Percentiles rank a stretch among this genome's conserved stretches.
Conservation (phyloP, 2,329 filamentous ascomycete species). For the Penicillium palitans region DNA sequence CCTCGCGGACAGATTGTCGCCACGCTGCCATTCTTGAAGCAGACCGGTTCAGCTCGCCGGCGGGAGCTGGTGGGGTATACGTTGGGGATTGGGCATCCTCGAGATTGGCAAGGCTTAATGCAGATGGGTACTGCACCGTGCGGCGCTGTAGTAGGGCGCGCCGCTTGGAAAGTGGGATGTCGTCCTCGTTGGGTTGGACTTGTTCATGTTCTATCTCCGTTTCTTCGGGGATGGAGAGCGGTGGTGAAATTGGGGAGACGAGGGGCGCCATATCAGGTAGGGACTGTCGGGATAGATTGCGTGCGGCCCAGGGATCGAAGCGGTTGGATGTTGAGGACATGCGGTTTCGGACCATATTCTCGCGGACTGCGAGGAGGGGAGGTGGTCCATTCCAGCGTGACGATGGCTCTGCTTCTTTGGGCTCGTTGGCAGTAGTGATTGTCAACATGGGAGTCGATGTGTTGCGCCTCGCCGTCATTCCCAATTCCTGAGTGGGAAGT, state of each 20-base stretch:
- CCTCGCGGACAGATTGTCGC: slow-evolving; percentile 64
- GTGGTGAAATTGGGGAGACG: slow-evolving; percentile 20
- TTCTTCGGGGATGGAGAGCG: slow-evolving; percentile 29
- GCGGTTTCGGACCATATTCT: slow-evolving; percentile 49
- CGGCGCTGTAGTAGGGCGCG: slow-evolving; percentile 61
- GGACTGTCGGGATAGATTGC: slow-evolving; percentile 32
- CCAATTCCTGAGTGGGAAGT: not conserved
- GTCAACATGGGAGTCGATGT: slow-evolving; percentile 27
- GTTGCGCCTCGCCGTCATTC: slow-evolving; percentile 10
- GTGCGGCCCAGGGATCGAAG: slow-evolving; percentile 33
- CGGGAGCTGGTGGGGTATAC: slow-evolving; percentile 13
- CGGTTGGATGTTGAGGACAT: slow-evolving; percentile 40
- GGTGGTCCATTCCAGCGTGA: slow-evolving; percentile 31
- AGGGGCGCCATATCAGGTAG: slow-evolving; percentile 18
- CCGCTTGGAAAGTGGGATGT: slow-evolving; percentile 71
- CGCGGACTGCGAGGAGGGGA: slow-evolving; percentile 58
- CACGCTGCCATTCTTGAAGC: slow-evolving; percentile 66
- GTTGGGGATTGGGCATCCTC: slow-evolving; percentile 6
- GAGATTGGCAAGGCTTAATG: slow-evolving; percentile 49
- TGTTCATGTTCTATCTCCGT: slow-evolving; percentile 6
- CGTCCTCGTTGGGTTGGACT: slow-evolving; percentile 52
- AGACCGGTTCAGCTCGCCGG: slow-evolving; percentile 21
- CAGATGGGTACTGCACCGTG: slow-evolving; percentile 48
- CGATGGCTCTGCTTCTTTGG: slow-evolving; percentile 19
- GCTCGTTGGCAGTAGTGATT: slow-evolving; percentile 14